Conservation (phyloP, 2,329 filamentous ascomycete genomes). For the Blastomyces emzantsi region DNA sequence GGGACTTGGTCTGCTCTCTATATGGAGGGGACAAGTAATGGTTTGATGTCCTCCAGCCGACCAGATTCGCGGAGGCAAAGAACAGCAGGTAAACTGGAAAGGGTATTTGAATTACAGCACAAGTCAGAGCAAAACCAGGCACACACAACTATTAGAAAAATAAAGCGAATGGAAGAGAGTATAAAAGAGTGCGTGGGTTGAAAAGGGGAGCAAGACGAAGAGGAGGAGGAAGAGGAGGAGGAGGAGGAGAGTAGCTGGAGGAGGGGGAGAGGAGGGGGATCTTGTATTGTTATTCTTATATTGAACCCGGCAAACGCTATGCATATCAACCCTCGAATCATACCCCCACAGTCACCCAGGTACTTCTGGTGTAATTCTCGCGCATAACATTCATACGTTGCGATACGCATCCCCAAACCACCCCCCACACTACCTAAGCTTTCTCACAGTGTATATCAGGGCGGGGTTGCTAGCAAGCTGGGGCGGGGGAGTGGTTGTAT, state of each 20-base stretch:
- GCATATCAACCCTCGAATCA: too few species aligned
- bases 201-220: background rate
- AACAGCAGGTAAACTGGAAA: background rate
- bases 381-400: too few species aligned
- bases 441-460: too few species aligned
- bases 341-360: too few species aligned
- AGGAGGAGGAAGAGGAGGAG: too few species aligned
- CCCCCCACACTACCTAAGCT: background rate
- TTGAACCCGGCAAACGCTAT: too few species aligned
- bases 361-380: too few species aligned
- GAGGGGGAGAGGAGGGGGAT: too few species aligned
- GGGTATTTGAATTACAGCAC: background rate
- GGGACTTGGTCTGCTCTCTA: background rate
- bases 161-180: background rate
- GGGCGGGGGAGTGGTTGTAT: background rate
- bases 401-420: too few species aligned
- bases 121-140: background rate
- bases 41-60: background rate
- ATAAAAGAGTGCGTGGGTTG: background rate
- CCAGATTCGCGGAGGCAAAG: background rate
- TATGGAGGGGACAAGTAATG: slow-evolving; percentile 8
- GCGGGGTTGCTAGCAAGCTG: background rate
- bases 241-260: too few species aligned
- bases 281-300: too few species aligned
- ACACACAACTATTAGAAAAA: background rate